Base-by-base conservation (phyloP, 2,329 filamentous ascomycete species). In the Colletotrichum tamarilloi region DNA sequence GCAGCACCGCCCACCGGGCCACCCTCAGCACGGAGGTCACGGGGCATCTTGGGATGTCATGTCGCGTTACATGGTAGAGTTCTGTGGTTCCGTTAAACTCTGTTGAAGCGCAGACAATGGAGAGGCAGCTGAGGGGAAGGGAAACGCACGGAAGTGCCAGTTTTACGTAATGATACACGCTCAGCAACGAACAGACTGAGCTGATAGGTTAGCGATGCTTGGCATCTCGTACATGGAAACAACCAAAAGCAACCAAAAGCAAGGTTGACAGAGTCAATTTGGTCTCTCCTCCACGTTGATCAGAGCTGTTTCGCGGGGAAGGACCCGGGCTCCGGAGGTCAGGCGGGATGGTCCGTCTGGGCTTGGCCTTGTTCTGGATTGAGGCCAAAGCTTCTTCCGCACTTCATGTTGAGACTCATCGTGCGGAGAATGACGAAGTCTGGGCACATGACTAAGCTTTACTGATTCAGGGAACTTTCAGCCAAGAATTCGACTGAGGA, bases 111-210 rank as follows among this genome's bases (percentile, higher is more conserved):
- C 26, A 22, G 46, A n/a, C 26, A 60, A 56, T 26, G 46, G 55
- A 22, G 42, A 49, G 42, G 67, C 67, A 59, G 32, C 28, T 64
- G 55, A 65, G 60, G 58, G 35, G 70, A 64, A 30, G 42, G 59
- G 66, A 73, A 66, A 71, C 71, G 62, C 71, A 73, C 70, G 53
- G 62, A 53, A 57, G 62, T 55, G 56, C 49, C 67, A n/a, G 55
- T 62, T 73, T 73, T 73, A 73, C 67, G 71, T 73, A 73, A 73
- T 42, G 71, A 71, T 57, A 58, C 71, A 71, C 46, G 67, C 60
- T 49, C 60, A 71, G 56, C 60, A 62, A 30, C 22, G 56, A 24
- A 32, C 35, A 26, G 35, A 28, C 57, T 24, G 56, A 55, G 38
- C 55, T 66, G 60, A 62, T 73, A 70, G 70, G 70, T 49, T 38